Conservation (phyloP, 2,329 filamentous ascomycete genomes). For the Fusarium devonianum region DNA sequence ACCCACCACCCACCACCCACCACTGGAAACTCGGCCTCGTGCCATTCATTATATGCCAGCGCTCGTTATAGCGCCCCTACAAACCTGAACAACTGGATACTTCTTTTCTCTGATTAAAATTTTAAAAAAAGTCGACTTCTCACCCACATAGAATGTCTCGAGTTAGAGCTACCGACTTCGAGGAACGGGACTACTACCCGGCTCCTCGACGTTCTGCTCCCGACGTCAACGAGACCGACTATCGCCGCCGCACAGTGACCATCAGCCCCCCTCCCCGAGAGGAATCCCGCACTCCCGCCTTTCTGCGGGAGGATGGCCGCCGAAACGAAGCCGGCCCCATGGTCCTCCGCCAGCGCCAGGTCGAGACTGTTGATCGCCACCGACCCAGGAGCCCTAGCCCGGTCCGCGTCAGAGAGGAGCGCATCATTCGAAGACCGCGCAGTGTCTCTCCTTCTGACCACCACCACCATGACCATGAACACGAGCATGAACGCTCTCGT, state of each 20-base stretch:
- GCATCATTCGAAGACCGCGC: slow-evolving; percentile 52
- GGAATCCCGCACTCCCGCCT: slow-evolving; percentile 57
- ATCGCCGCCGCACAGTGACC: slow-evolving; percentile 44
- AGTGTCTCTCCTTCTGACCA: slow-evolving; percentile 52
- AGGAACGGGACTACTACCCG: slow-evolving; percentile 55
- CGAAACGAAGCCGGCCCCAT: slow-evolving; percentile 58
- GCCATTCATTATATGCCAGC: slow-evolving; percentile 14
- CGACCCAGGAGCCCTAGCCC: slow-evolving; percentile 55
- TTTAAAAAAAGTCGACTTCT: slow-evolving; percentile 11
- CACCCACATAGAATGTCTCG: slow-evolving; percentile 38
- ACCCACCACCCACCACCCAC: too few species aligned
- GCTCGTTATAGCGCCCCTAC: slow-evolving; percentile 14
- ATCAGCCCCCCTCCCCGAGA: slow-evolving; percentile 55
- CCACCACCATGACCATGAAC: slow-evolving; percentile 46
- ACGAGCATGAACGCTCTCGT: slow-evolving; percentile 51
- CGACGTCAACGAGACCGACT: slow-evolving; percentile 49
- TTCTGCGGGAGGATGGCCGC: slow-evolving; percentile 59
- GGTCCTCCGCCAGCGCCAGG: slow-evolving; percentile 62
- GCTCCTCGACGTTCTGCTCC: slow-evolving; percentile 47
- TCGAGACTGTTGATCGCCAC: slow-evolving; percentile 62
- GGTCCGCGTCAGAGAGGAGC: slow-evolving; percentile 51
- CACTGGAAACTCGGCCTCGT: too few species aligned
- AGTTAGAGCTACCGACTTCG: slow-evolving; percentile 49
- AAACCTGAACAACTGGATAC: slow-evolving; percentile 27
- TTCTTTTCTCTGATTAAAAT: slow-evolving; percentile 14